These are phyloP conservation scores for Waltergamsia citrina DNA, from an alignment of 2,329 filamentous ascomycete genomes.

Conservation along the genomic window DNA sequence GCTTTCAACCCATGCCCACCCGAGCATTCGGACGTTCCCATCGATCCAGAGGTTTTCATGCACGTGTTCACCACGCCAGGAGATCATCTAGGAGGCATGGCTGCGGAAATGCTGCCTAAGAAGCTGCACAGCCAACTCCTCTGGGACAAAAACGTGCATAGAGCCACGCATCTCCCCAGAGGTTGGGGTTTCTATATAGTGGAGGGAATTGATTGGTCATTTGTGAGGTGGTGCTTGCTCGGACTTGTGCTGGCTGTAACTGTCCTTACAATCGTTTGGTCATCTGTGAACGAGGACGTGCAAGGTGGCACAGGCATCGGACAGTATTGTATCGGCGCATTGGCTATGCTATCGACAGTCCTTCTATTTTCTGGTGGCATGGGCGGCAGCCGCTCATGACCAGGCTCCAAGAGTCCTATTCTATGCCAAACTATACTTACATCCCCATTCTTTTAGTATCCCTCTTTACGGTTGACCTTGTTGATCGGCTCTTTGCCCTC, in stretches of 20 bases:
- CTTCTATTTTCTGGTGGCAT: too few species aligned
- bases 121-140: constrained; percentile 3
- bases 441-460: too few species aligned
- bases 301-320: constrained; percentile 4
- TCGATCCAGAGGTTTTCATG: constrained; percentile 3
- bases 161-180: neutral
- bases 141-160: constrained; percentile 1
- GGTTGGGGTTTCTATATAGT: constrained; percentile 6
- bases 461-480: constrained; percentile 23
- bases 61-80: constrained; percentile 3
- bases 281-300: neutral
- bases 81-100: constrained; percentile 1
- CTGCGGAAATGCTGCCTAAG: constrained; percentile 3
- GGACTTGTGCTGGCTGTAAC: neutral
- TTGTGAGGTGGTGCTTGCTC: neutral
- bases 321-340: neutral
- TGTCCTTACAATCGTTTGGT: constrained; percentile 2
- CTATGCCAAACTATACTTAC: neutral
- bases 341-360: neutral
- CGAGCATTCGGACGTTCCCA: neutral
- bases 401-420: too few species aligned
- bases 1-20: constrained; percentile 2
- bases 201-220: constrained; percentile 2
- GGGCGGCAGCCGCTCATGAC: too few species aligned
- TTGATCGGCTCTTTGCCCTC: constrained; percentile 29